Base-by-base conservation (phyloP, 202 grass and related monocot genomes). In the Eragrostis tef region DNA sequence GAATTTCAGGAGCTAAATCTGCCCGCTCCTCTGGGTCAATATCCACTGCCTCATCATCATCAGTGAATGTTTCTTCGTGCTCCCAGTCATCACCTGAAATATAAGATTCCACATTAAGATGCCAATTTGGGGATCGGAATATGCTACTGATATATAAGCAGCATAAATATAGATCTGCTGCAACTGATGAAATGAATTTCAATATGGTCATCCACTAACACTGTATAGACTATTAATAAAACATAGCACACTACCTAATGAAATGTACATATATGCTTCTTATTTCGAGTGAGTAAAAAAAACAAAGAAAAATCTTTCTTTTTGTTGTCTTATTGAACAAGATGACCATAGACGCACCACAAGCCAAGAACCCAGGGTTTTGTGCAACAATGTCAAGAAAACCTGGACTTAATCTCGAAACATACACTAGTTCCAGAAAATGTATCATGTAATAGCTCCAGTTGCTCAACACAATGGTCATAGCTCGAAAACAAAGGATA, bases 1-100 rank as follows among this genome's bases (percentile, higher is more conserved):
- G 92, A 89, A 98, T 90, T 84, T 98, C 95, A 64, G 95, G 95
- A 86, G 95, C 95, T 88, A 98, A 91, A 93, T 98, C 95, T 19
- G 91, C 92, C 56, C 92, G 86, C 81, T 98, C 95, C 83, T 95
- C 92, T 81, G 90, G 90, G 77, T 98, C 85, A 29, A 93, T 91
- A 60, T 93, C 95, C 51, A 95, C 95, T 26, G 95, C 92, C 86
- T 98, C 95, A 67, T 98, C 95, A 69, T 98, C 95, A 2, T 98
- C 95, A 31, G 95, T 98, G 71, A 95, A 98, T 83, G 84, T 95
- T 79, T 98, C 95, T 88, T 98, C 95, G 54, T 98, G 95, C 67
- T 98, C 95, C 95, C 95, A 98, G 44, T 98, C 95, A 88, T 98
- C 95, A 80, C 95, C 95, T 98, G 80, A 83, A 59, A 59, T 83